Percentiles rank a stretch among this genome's conserved stretches.
phyloP scores from a whole-genome alignment of 2,329 filamentous ascomycete genomes.

The Aspergillus cejpii region DNA sequence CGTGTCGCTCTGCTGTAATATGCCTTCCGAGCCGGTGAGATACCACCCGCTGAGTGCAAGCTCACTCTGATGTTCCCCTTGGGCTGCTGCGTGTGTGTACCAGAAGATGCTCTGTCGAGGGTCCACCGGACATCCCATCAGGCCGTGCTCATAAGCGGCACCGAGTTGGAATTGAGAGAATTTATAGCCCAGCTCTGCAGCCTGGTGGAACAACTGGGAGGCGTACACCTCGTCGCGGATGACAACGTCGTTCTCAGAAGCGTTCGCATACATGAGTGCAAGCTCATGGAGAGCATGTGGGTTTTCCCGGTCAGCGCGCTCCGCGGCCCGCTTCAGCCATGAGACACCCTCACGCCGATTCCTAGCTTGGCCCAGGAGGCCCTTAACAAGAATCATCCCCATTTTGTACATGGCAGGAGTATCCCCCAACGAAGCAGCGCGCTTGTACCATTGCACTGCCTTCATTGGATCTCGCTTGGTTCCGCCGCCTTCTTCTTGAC shows the following conservation, averaged over 20 bases:
- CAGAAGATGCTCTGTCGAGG: slow-evolving; percentile 80
- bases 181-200: slow-evolving; percentile 85
- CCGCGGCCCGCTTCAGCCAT: slow-evolving; percentile 90
- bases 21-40: slow-evolving; percentile 78
- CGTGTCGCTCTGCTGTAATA: slow-evolving; percentile 84
- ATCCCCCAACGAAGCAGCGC: slow-evolving; percentile 82
- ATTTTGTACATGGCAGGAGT: slow-evolving; percentile 97
- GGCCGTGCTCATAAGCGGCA: slow-evolving; percentile 80
- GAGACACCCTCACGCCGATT: slow-evolving; percentile 80
- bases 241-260: slow-evolving; percentile 60
- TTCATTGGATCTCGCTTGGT: slow-evolving; percentile 86
- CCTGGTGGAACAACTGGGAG: slow-evolving; percentile 72
- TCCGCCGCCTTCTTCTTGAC: slow-evolving; percentile 86
- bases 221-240: slow-evolving; percentile 77
- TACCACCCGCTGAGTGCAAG: slow-evolving; percentile 87
- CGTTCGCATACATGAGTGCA: slow-evolving; percentile 53
- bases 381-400: slow-evolving; percentile 92
- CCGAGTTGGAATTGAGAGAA: slow-evolving; percentile 89
- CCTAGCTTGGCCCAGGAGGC: slow-evolving; percentile 75
- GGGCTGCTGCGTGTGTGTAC: slow-evolving; percentile 85
- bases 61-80: slow-evolving; percentile 91
- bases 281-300: slow-evolving; percentile 93
- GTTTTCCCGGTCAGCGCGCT: slow-evolving; percentile 79
- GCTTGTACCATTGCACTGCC: slow-evolving; percentile 96
- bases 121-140: slow-evolving; percentile 75